phyloP scores from a whole-genome alignment of 805 yeast genomes.

The Komagataella mondaviorum region DNA sequence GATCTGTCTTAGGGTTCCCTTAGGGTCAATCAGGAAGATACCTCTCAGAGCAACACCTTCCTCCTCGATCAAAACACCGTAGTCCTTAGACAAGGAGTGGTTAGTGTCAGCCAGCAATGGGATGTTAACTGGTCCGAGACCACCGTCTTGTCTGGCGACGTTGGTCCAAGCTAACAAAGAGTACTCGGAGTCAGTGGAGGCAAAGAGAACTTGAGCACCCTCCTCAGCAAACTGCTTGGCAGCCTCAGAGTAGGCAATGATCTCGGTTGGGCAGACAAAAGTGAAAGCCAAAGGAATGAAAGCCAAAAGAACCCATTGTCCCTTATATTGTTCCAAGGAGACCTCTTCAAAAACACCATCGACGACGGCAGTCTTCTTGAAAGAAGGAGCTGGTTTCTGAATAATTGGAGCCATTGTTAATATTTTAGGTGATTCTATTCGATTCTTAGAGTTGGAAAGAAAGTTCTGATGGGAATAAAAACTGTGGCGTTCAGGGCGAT shows the following conservation, averaged over 20 bases:
- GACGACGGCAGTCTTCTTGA: slow-evolving; percentile 94
- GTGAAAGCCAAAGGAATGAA: slow-evolving; percentile 99
- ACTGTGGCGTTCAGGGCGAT: slow-evolving; percentile 1
- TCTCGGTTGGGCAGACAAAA: slow-evolving; percentile 98
- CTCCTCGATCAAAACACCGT: slow-evolving; percentile 95
- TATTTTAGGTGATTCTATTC: slow-evolving; percentile 1
- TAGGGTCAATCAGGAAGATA: slow-evolving; percentile 94
- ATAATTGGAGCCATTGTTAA: slow-evolving; percentile 72
- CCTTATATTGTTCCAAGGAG: slow-evolving; percentile 88
- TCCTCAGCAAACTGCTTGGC: slow-evolving; percentile 77
- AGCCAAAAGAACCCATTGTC: slow-evolving; percentile 95
- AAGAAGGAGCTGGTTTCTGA: slow-evolving; percentile 93
- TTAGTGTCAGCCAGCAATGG: slow-evolving; percentile 95
- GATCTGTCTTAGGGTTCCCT: slow-evolving; percentile 88
- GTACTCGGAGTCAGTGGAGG: slow-evolving; percentile 98
- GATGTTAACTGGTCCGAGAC: slow-evolving; percentile 88
- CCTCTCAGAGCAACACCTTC: slow-evolving; percentile 98
- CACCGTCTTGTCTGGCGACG: slow-evolving; percentile 93
- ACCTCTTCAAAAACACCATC: slow-evolving; percentile 95
- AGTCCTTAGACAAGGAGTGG: slow-evolving; percentile 89
- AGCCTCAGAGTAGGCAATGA: slow-evolving; percentile 96
- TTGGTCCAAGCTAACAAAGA: slow-evolving; percentile 97
- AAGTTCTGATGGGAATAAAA: neutral
- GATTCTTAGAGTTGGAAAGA: neutral
- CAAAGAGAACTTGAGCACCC: slow-evolving; percentile 82